Percentiles rank a stretch among this genome's conserved stretches.
These are phyloP conservation scores for Podosphaera aphanis DNA, from an alignment of 2,329 filamentous ascomycete species.

Conservation along the genomic window DNA sequence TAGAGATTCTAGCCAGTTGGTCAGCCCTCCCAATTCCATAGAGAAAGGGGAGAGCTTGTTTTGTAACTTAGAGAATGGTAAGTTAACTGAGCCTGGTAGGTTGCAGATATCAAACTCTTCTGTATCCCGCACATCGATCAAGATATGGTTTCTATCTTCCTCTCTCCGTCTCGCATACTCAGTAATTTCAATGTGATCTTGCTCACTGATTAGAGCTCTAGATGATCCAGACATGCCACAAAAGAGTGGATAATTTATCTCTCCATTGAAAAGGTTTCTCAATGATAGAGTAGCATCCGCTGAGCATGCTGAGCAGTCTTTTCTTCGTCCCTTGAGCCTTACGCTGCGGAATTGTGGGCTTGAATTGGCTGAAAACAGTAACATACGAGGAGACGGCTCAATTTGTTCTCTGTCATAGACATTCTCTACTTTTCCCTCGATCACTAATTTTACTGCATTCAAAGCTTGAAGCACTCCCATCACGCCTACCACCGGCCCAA, in stretches of 20 bases:
- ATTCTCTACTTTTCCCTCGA: conserved; percentile 14
- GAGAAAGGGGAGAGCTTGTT: conserved; percentile 5
- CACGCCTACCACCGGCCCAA: conserved; percentile 75
- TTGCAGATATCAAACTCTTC: conserved; percentile 66
- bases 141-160: conserved; percentile 22
- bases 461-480: conserved; percentile 88
- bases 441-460: conserved; percentile 68
- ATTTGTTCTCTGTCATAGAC: conserved; percentile 8
- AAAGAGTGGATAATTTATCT: conserved; percentile 65
- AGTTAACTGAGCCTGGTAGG: conserved; percentile 51
- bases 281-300: conserved; percentile 35
- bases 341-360: conserved; percentile 46
- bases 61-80: conserved; percentile 36
- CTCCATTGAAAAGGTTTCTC: conserved; percentile 36
- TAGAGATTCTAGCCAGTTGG: conserved; percentile 20
- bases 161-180: conserved; percentile 25
- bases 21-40: conserved; percentile 4
- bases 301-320: conserved; percentile 58
- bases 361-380: conserved; percentile 30
- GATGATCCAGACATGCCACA: conserved; percentile 39
- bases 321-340: conserved; percentile 43
- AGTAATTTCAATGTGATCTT: conserved; percentile 43
- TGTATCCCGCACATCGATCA: conserved; percentile 67
- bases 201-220: conserved; percentile 30
- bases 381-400: conserved; percentile 9